These are phyloP conservation scores for Pythium pyrilobum DNA, from an alignment of 352 stramenopile species.

Conservation along the genomic window DNA sequence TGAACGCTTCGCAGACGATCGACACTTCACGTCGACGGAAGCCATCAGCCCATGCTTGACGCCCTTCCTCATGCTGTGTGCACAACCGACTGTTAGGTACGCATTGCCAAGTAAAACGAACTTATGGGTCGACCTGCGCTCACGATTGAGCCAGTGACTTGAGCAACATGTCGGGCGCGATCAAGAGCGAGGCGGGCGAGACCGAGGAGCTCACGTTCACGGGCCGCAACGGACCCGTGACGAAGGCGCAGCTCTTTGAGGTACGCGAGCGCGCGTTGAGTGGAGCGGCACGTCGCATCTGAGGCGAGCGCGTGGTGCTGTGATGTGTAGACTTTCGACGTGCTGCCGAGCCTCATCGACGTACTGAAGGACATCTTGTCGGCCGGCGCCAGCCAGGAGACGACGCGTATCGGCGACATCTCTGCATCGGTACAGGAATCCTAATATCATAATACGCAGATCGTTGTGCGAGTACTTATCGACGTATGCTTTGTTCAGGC, in stretches of 20 bases:
- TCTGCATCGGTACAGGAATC: slow-evolving; percentile 81
- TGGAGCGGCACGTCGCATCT: not conserved
- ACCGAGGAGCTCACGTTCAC: slow-evolving; percentile 30
- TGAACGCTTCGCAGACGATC: too few species aligned
- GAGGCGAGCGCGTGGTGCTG: not conserved
- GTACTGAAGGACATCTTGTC: slow-evolving; percentile 81
- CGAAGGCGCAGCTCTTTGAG: slow-evolving; percentile 67
- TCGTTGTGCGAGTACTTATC: too few species aligned
- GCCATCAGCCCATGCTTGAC: too few species aligned
- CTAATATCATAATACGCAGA: too few species aligned
- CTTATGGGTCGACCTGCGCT: not conserved
- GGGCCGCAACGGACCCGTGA: slow-evolving; percentile 39
- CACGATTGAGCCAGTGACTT: not conserved
- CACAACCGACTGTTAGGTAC: not conserved
- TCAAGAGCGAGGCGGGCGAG: slow-evolving; percentile 18
- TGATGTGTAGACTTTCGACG: slow-evolving; percentile 57
- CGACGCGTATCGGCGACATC: slow-evolving; percentile 71
- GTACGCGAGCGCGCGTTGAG: slow-evolving; percentile 7
- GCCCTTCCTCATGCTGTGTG: too few species aligned
- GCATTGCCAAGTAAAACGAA: not conserved
- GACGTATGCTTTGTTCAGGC: slow-evolving; percentile 36
- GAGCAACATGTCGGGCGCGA: slow-evolving; percentile 4
- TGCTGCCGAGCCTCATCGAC: slow-evolving; percentile 79
- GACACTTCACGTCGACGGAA: too few species aligned
- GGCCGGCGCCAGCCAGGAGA: slow-evolving; percentile 67